A percentile compares a stretch with the other conserved stretches of the same genome.
Evolutionary conservation across 306 rosid genomes (phyloP).

Genomic region (Coriaria nepalensis): DNA sequence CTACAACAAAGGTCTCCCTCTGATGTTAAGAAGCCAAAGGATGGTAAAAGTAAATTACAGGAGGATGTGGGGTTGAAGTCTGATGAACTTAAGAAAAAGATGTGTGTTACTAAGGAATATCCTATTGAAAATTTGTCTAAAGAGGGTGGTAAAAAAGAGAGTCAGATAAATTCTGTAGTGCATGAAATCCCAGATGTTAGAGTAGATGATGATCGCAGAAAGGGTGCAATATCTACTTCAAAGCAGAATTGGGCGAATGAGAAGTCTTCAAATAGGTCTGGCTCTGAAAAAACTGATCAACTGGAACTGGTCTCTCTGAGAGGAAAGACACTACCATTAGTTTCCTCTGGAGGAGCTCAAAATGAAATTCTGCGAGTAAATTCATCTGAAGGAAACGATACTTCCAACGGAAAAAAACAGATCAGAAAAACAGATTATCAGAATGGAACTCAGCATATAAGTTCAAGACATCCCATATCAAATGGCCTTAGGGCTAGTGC

Average conservation of each 20-base stretch:
- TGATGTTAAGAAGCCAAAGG: conserved; percentile 31
- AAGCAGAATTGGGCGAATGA: conserved; percentile 34
- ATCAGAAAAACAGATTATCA: conserved; percentile 49
- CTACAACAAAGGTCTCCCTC: conserved; percentile 29
- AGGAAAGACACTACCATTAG: conserved; percentile 40
- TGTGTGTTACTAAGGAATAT: conserved; percentile 32
- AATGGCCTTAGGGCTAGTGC: conserved; percentile 57
- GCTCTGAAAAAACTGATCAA: conserved; percentile 44
- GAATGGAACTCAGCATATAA: conserved; percentile 49
- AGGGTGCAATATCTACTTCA: too few species aligned
- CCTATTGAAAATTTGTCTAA: conserved; percentile 18
- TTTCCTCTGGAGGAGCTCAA: conserved; percentile 43
- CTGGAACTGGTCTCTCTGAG: conserved; percentile 37
- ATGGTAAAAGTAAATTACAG: conserved; percentile 46
- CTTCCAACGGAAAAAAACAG: conserved; percentile 39
- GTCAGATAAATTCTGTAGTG: conserved; percentile 1
- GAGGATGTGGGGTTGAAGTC: conserved; percentile 44
- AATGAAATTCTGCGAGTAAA: conserved; percentile 37
- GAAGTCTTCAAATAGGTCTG: conserved; percentile 12
- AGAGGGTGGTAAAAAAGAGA: conserved; percentile 47
- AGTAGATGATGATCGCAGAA: too few species aligned
- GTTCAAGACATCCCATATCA: conserved; percentile 48
- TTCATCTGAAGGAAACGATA: conserved; percentile 44
- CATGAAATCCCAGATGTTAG: too few species aligned
- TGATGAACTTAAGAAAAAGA: conserved; percentile 32